Evolutionary conservation across 805 yeast species (phyloP).

Genomic region (Yamadazyma takamatsuzukensis): DNA sequence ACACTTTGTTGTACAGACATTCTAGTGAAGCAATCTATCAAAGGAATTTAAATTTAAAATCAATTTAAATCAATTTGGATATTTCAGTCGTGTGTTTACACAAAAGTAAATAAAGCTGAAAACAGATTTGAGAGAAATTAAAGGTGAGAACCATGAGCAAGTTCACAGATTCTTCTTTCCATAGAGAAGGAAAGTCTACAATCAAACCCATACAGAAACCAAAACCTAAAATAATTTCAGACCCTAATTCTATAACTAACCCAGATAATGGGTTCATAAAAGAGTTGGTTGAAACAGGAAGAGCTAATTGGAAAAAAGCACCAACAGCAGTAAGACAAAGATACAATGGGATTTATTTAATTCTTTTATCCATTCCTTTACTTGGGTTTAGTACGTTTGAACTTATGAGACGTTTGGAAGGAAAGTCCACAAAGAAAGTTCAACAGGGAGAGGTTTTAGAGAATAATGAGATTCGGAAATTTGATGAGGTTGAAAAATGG

Average conservation of each 20-base stretch:
- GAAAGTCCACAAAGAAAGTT: conserved; percentile 37
- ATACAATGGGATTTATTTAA: conserved; percentile 35
- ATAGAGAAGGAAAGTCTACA: conserved; percentile 18
- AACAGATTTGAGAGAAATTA: no score
- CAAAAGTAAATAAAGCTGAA: no score
- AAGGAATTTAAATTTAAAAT: no score
- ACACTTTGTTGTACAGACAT: conserved; percentile 1
- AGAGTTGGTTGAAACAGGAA: conserved; percentile 37
- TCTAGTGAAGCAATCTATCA: no score
- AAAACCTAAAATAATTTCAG: conserved; percentile 6
- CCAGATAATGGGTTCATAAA: conserved; percentile 28
- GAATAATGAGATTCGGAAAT: conserved; percentile 29
- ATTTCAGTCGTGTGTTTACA: no score
- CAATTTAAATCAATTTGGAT: no score
- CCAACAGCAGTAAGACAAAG: conserved; percentile 33
- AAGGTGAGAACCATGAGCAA: no score
- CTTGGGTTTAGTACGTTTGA: conserved; percentile 31
- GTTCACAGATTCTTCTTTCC: conserved; percentile 29
- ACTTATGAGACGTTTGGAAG: conserved; percentile 33
- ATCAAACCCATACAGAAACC: conserved; percentile 6
- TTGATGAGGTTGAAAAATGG: conserved; percentile 40
- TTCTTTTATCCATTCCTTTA: conserved; percentile 37
- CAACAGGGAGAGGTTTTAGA: conserved; percentile 38
- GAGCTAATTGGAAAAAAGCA: conserved; percentile 43
- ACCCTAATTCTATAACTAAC: conserved; percentile 5